Evolutionary conservation across 192 early-diverging fungal genomes (phyloP).

Genomic region (Mortierella claussenii): DNA sequence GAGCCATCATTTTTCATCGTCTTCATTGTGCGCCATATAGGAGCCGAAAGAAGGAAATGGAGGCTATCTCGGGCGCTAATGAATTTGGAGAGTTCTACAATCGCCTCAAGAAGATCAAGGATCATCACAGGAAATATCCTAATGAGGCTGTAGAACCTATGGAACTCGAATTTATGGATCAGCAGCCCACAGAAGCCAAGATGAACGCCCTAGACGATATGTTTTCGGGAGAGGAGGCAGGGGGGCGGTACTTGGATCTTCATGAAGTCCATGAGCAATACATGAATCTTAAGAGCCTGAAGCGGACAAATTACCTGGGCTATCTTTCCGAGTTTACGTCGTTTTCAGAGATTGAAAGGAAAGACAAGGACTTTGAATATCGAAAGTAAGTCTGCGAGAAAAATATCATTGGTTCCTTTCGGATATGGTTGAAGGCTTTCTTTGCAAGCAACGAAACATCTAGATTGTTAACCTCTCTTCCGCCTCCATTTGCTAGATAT

Average conservation of each 20-base stretch:
- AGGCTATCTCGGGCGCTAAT: constrained; percentile 70
- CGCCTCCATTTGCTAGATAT: constrained; percentile 58
- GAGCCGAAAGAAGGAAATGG: constrained; percentile 74
- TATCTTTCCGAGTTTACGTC: constrained; percentile 77
- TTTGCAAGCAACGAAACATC: too few species aligned
- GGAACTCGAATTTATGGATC: constrained; percentile 80
- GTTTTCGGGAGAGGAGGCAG: constrained; percentile 93
- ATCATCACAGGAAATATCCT: constrained; percentile 81
- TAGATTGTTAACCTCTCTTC: too few species aligned
- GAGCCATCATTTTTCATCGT: too few species aligned
- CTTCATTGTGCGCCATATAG: constrained; percentile 31
- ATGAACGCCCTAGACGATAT: constrained; percentile 77
- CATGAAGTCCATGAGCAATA: constrained; percentile 83
- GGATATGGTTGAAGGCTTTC: too few species aligned
- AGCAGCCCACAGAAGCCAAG: constrained; percentile 56
- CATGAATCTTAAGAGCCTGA: constrained; percentile 79
- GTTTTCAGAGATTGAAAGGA: constrained; percentile 63
- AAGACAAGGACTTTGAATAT: constrained; percentile 71
- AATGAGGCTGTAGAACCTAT: constrained; percentile 81
- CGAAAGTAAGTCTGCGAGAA: constrained; percentile 63
- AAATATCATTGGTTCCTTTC: too few species aligned
- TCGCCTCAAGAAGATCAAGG: constrained; percentile 83
- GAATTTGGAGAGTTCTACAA: constrained; percentile 90
- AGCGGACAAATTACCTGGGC: constrained; percentile 71
- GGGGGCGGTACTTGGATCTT: constrained; percentile 89